Conservation (phyloP, 2,329 filamentous ascomycete species). For the Eutypa lata region DNA sequence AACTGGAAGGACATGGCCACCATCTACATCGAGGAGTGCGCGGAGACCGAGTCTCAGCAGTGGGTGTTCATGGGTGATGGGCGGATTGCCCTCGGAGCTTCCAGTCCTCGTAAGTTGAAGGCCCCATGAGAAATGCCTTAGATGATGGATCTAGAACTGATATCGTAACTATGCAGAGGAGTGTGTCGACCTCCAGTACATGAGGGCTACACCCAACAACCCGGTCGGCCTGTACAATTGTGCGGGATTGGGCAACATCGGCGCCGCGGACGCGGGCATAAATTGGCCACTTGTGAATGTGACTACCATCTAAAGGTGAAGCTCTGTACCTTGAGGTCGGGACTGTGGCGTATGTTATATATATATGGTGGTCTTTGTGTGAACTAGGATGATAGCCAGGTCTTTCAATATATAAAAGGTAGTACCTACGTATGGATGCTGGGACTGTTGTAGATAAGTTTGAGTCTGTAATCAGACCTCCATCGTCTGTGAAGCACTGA, state of each 20-base stretch:
- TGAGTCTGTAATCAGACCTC: too few relatives aligned
- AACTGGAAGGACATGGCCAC: neutral
- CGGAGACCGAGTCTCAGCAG: neutral
- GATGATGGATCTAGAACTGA: too few relatives aligned
- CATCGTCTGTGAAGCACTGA: too few relatives aligned
- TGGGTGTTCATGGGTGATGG: neutral
- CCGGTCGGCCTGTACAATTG: conserved; percentile 37
- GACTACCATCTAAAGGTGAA: conserved; percentile 6
- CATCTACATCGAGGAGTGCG: neutral
- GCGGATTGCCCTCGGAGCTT: neutral
- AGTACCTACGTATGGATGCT: too few relatives aligned
- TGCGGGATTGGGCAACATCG: conserved; percentile 35
- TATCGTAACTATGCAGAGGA: conserved; percentile 24
- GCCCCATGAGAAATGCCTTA: too few relatives aligned
- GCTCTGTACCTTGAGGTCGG: too few relatives aligned
- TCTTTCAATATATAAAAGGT: too few relatives aligned
- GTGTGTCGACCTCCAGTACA: conserved; percentile 39
- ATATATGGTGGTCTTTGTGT: too few relatives aligned
- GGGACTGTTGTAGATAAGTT: too few relatives aligned
- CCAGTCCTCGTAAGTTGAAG: neutral
- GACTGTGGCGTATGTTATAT: too few relatives aligned
- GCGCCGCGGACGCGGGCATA: conserved; percentile 38
- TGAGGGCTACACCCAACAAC: conserved; percentile 38
- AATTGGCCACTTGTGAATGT: conserved; percentile 36
- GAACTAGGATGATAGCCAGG: too few relatives aligned